Evolutionary conservation across 1,139 yeast species (phyloP), one percentile per base, ranked within the genome.

Genomic region (Hemisphaericaspora subhashii): DNA sequence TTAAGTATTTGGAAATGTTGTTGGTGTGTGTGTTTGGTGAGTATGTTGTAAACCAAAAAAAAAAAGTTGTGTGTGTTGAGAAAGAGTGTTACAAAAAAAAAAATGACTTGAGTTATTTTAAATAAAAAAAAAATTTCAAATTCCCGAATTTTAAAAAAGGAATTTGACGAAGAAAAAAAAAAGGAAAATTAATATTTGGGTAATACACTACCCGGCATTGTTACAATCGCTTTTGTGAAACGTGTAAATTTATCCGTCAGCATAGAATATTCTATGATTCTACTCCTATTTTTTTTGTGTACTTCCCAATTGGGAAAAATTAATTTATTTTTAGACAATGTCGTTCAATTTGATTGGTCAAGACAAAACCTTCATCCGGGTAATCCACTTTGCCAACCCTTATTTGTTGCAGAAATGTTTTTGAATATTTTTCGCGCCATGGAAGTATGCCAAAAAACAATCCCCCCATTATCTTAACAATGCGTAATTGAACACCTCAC

Each of bases 251-350:
- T 24, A 24, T 24, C n/a, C 3, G 2, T 24, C 27, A n/a, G 27
- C n/a, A 24, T 24, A 13, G 27, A 24, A 24, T 24, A n/a, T 24
- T 24, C 27, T 24, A 21, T 9, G n/a, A n/a, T n/a, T n/a, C 12
- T 18, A 7, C 31, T 33, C 36, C 32, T 34, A 26, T 34, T 34
- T 34, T 33, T 33, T 25, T 20, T 18, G 9, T 11, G 35, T 18
- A 16, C 22, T 32, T 26, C 37, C 31, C 25, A 34, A 34, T 18
- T 9, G n/a, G 32, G 37, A 27, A 25, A 15, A 33, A 33, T 13
- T 24, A 22, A 8, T 17, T 17, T 5, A 23, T 23, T 20, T 33
- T 37, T 27, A 30, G 29, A 13, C 22, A 14, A 21, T 15, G 27
- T 28, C n/a, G n/a, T 12, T 9, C 13, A 22, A 7, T 23, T 16